A percentile compares a stretch with the other conserved stretches of the same genome.
Conservation (phyloP, 768 basidiomycete genomes). For the Podaxis pistillaris region DNA sequence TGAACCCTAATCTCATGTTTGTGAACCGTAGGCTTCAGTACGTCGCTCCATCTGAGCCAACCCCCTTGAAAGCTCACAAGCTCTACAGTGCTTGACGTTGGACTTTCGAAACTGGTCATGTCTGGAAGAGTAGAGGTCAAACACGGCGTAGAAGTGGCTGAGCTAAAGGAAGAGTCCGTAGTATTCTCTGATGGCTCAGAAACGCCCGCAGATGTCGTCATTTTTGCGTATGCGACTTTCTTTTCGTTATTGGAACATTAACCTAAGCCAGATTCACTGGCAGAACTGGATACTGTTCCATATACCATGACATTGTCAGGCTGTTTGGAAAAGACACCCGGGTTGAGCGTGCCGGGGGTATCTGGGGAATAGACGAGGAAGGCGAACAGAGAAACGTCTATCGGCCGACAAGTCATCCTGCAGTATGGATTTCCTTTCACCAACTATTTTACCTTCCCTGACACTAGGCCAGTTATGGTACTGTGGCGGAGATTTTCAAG, state of each 20-base stretch:
- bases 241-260: background rate
- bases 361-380: constrained; percentile 43
- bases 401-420: constrained; percentile 41
- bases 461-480: constrained; percentile 37
- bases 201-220: background rate
- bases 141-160: constrained; percentile 42
- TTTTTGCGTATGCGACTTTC: background rate
- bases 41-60: background rate
- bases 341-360: constrained; percentile 26
- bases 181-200: constrained; percentile 37
- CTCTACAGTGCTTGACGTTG: constrained; percentile 38
- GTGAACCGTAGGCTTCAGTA: background rate
- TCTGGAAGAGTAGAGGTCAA: constrained; percentile 58
- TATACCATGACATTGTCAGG: constrained; percentile 27
- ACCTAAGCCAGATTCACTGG: background rate
- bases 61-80: too few relatives aligned
- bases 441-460: background rate
- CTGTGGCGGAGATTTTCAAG: constrained; percentile 34
- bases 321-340: constrained; percentile 33
- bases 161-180: constrained; percentile 31
- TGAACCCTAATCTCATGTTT: background rate
- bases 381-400: constrained; percentile 37
- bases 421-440: constrained; percentile 23
- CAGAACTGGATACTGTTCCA: constrained; percentile 15
- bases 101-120: constrained; percentile 48